These are phyloP conservation scores for Hsuehochloa calcarea DNA, from an alignment of 176 grass and related monocot species.

Conservation along the genomic window DNA sequence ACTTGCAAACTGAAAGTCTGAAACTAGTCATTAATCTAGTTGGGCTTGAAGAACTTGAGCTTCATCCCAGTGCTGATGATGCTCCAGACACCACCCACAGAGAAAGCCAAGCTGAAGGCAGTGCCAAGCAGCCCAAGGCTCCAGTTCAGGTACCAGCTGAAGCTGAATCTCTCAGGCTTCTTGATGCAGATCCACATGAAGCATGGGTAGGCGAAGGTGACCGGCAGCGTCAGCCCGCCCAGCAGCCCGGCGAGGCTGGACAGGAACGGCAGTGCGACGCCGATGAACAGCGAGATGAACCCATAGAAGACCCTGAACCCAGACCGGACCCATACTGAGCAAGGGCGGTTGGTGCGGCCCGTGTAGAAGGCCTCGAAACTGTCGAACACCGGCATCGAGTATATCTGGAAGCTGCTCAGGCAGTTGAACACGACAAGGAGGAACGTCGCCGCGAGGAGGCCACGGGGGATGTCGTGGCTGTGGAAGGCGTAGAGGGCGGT, in stretches of 20 bases:
- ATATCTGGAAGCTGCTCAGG: slow-evolving; percentile 99
- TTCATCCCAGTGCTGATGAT: slow-evolving; percentile 87
- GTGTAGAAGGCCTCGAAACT: slow-evolving; percentile 93
- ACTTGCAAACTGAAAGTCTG: neutral
- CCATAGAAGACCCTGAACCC: slow-evolving; percentile 91
- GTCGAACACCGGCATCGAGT: slow-evolving; percentile 97
- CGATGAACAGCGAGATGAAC: slow-evolving; percentile 87
- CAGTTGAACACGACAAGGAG: slow-evolving; percentile 95
- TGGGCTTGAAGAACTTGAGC: slow-evolving; percentile 95
- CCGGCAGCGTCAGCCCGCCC: slow-evolving; percentile 77
- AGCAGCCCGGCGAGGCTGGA: slow-evolving; percentile 84
- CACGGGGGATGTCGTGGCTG: slow-evolving; percentile 67
- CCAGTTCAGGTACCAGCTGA: slow-evolving; percentile 95
- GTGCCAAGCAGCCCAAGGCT: slow-evolving; percentile 65
- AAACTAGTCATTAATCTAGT: slow-evolving; percentile 29
- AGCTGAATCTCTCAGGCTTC: slow-evolving; percentile 80
- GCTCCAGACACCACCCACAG: slow-evolving; percentile 85
- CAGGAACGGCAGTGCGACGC: slow-evolving; percentile 82
- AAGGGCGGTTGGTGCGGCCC: slow-evolving; percentile 82
- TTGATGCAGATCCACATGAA: slow-evolving; percentile 99
- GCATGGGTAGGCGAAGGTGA: slow-evolving; percentile 92
- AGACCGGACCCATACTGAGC: slow-evolving; percentile 77
- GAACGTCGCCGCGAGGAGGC: slow-evolving; percentile 69
- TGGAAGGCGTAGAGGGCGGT: slow-evolving; percentile 82
- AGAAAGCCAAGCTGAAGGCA: slow-evolving; percentile 76